phyloP scores from a whole-genome alignment of 164 flowering plant species.

The Kingdonia uniflora region DNA sequence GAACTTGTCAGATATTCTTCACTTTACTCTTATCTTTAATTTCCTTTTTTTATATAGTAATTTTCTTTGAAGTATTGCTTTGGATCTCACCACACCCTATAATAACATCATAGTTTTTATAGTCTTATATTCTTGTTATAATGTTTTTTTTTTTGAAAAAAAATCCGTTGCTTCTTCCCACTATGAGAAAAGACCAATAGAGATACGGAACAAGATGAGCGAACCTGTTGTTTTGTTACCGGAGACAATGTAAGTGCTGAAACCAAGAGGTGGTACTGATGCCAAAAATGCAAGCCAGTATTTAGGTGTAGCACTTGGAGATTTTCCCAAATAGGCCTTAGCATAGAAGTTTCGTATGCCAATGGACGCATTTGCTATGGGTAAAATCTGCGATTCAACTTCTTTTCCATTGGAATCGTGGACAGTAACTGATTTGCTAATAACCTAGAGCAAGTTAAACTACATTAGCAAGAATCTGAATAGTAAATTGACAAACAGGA shows the following conservation, averaged over 20 bases:
- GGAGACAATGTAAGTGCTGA: conserved; percentile 67
- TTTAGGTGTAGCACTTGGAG: conserved; percentile 37
- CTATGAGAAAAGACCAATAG: neutral
- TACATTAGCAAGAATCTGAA: neutral
- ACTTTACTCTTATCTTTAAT: too few species aligned
- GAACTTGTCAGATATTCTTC: too few species aligned
- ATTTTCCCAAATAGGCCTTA: conserved; percentile 55
- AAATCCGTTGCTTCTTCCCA: neutral
- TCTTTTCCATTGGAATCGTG: conserved; percentile 57
- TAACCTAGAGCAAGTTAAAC: conserved; percentile 39
- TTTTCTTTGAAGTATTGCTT: too few species aligned
- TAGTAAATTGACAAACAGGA: neutral
- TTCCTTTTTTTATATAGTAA: too few species aligned
- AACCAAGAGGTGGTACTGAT: conserved; percentile 89
- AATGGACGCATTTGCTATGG: conserved; percentile 30
- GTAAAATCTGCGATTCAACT: conserved; percentile 68
- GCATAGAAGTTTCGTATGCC: conserved; percentile 44
- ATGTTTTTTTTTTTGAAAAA: conserved; percentile 4
- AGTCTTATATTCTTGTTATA: neutral
- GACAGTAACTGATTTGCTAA: conserved; percentile 40
- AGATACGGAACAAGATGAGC: neutral
- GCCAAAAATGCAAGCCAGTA: conserved; percentile 80
- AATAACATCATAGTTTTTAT: too few species aligned
- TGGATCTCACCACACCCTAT: too few species aligned
- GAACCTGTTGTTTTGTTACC: conserved; percentile 43